Conservation (phyloP, 2,329 filamentous ascomycete species). For the Sporothrix protearum region DNA sequence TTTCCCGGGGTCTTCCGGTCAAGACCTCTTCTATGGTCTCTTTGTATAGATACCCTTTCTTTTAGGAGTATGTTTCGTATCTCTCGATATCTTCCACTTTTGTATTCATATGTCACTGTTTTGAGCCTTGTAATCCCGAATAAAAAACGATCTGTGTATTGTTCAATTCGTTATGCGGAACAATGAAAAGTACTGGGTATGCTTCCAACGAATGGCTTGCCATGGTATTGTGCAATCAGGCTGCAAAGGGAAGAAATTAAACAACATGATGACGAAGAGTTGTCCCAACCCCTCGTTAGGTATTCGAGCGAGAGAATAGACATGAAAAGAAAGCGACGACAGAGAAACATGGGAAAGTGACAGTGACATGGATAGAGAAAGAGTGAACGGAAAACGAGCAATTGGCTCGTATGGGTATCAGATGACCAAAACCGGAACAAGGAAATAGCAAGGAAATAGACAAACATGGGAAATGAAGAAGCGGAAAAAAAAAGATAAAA, state of each 20-base stretch:
- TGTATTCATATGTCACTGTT: not conserved
- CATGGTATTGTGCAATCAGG: not conserved
- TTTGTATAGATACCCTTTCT: conserved; percentile 27
- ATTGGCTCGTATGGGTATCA: conserved; percentile 25
- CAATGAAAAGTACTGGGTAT: not conserved
- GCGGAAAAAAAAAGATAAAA: too few relatives aligned
- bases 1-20: conserved; percentile 21
- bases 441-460: not conserved
- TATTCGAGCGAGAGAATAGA: not conserved
- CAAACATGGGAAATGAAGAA: not conserved
- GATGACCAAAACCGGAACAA: conserved; percentile 2
- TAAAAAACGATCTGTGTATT: not conserved
- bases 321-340: not conserved
- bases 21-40: conserved; percentile 22
- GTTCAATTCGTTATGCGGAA: not conserved
- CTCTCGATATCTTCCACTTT: not conserved
- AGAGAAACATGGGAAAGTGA: not conserved
- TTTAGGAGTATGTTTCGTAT: not conserved
- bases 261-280: not conserved
- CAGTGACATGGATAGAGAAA: not conserved
- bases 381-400: not conserved
- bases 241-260: not conserved
- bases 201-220: not conserved
- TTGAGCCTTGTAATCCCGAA: not conserved
- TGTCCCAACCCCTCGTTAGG: not conserved